Base-by-base conservation (phyloP, 2,329 filamentous ascomycete species). In the Aspergillus sp. region DNA sequence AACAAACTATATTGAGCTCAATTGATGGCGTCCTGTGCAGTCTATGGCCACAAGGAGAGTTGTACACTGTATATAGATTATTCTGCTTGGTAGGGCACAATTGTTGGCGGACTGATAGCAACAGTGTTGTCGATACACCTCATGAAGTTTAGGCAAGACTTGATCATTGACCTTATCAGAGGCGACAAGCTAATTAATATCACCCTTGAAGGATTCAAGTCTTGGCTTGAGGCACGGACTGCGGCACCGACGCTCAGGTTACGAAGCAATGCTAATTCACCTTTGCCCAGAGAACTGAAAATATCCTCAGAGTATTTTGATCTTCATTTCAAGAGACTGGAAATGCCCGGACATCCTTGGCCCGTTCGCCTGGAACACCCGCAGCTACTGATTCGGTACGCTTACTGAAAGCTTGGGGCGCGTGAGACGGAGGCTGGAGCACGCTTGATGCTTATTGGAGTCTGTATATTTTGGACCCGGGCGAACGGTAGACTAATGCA, bases 1-100 rank as follows among this genome's bases (percentile, higher is more conserved):
- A 63, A 62, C 41, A 64, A 56, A 55, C 51, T 73, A 9, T 71
- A 72, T 58, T 73, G 46, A 56, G 40, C 21, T 11, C 14, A 7
- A 19, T 37, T 37, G 40, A 31, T 6, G 19, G 21, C 8, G 35
- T 33, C 23, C 11, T 46, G 14, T 37, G 35, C 35, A n/a, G 35
- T 5, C 35, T n/a, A 41, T 46, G 52, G 6, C 19, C 44, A 4
- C 15, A 12, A 31, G 4, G 35, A 15, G 14, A 3, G 35, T 37
- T 37, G 35, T 37, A 17, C 9, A 17, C 7, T 43, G 40, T 43
- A 43, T 21, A 43, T 43, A 4, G 40, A 4, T 7, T 37, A 37
- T 37, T 43, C 40, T 14, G n/a, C 8, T 17, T 43, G 14, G 40
- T 43, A 43, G 23, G 7, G 15, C 23, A 46, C 44, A 3, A 31